Base-by-base conservation (phyloP, 805 yeast species). In the Nakazawaea anatomiae region DNA sequence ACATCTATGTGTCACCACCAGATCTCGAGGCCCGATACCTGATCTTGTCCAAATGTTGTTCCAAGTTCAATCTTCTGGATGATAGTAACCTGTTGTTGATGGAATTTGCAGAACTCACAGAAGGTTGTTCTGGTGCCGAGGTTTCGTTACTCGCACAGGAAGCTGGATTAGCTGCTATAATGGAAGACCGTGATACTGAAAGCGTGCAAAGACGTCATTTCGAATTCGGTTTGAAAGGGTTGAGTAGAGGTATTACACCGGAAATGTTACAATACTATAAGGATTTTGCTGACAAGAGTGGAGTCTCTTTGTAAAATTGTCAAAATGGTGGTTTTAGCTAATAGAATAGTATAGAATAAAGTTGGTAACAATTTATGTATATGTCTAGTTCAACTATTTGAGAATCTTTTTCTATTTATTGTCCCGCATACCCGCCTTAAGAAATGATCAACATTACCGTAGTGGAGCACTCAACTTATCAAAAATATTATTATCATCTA, bases 121-220 rank as follows among this genome's bases (percentile, higher is more conserved):
- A 86, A 0, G 98, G 99, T 0, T 90, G 96, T 61, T 90, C 97
- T 0, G 99, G 99, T 38, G 97, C 98, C 0, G 99, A 94, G 66
- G 88, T 94, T 39, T 96, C 91, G 0, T 74, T 90, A 25, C 65
- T 92, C 25, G 89, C 97, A 59, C 98, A 91, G 65, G 97, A 92
- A 66, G 97, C 98, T 0, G 99, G 99, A 2, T 69, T 94, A 10
- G 80, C 87, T n/a, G 97, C 98, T 0, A 83, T 94, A 52, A 89
- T 89, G 85, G 96, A 89, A 57, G 69, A 87, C 55, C 66, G 76
- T 5, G 69, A 80, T 4, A 76, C 87, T 7, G 60, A 61, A 1
- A 57, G 58, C 6, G 95, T 91, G 0, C 65, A 67, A n/a, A 73
- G 71, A 53, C 70, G 71, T 34, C 97, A 94, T 64, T 90, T 89